Percentiles rank a stretch among this genome's conserved stretches.
phyloP scores from a whole-genome alignment of 2,329 filamentous ascomycete species.

The Canariomyces notabilis region DNA sequence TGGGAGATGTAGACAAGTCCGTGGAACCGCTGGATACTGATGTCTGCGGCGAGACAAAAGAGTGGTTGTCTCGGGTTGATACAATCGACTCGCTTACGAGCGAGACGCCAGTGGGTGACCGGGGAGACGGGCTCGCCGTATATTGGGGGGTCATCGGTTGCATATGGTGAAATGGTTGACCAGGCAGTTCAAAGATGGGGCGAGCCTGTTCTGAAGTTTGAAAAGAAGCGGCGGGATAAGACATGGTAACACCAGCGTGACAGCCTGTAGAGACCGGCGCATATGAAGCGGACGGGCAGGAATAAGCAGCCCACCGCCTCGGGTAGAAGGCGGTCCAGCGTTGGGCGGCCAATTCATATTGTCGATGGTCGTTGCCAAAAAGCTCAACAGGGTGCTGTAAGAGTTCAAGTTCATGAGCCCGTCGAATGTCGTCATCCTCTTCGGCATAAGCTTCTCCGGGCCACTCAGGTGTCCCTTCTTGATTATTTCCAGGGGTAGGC shows the following conservation, averaged over 20 bases:
- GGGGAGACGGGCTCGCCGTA: neutral
- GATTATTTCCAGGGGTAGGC: neutral
- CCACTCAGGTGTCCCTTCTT: neutral
- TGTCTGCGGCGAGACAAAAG: conserved; percentile 1
- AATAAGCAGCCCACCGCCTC: too few species aligned
- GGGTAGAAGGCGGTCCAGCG: too few species aligned
- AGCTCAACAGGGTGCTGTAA: too few species aligned
- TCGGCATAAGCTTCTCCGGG: neutral
- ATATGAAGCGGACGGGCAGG: too few species aligned
- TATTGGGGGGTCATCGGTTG: neutral
- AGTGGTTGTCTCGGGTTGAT: neutral
- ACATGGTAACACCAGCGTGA: too few species aligned
- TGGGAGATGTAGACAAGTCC: neutral
- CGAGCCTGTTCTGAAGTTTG: too few species aligned
- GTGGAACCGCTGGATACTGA: conserved; percentile 1
- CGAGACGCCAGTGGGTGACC: neutral
- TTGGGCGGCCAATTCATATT: too few species aligned
- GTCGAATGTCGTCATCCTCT: neutral
- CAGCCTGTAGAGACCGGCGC: too few species aligned
- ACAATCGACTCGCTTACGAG: neutral
- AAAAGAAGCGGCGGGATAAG: too few species aligned
- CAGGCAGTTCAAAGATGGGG: neutral
- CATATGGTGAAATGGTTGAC: neutral
- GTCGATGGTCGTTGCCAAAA: too few species aligned
- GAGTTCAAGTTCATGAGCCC: too few species aligned